A percentile compares a stretch with the other conserved stretches of the same genome.
These are phyloP conservation scores for Knoxdaviesia proteae DNA, from an alignment of 2,329 filamentous ascomycete species.

Conservation along the genomic window DNA sequence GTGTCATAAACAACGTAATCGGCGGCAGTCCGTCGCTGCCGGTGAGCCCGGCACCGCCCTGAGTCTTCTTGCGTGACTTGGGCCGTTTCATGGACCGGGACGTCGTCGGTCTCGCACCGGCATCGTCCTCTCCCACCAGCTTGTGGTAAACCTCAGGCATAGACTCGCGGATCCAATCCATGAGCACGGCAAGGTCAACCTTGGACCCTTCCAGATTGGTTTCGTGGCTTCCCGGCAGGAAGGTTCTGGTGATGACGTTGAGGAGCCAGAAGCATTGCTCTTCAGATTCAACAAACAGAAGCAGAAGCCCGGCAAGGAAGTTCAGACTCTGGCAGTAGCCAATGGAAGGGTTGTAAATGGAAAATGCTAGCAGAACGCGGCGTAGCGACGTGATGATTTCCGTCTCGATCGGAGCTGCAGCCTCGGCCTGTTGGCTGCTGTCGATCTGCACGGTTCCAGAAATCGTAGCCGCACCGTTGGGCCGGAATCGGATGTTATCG, in stretches of 20 bases:
- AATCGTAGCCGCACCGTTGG: constrained; percentile 20
- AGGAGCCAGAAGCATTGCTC: constrained; percentile 87
- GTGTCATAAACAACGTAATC: constrained; percentile 78
- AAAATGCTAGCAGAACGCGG: constrained; percentile 72
- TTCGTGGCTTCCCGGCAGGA: constrained; percentile 81
- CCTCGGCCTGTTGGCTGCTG: constrained; percentile 16
- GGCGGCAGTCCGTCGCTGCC: constrained; percentile 47
- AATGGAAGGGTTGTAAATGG: constrained; percentile 74
- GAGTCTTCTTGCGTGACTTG: constrained; percentile 14
- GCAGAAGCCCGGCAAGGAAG: constrained; percentile 73
- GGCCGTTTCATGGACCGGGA: constrained; percentile 8
- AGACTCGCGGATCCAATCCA: constrained; percentile 64
- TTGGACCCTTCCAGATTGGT: constrained; percentile 79
- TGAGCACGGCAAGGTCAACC: constrained; percentile 81
- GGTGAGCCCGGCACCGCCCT: constrained; percentile 18
- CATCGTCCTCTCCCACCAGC: constrained; percentile 58
- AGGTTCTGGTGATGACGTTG: constrained; percentile 74
- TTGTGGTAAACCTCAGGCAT: constrained; percentile 74
- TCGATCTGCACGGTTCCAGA: constrained; percentile 12
- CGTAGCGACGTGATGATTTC: constrained; percentile 62
- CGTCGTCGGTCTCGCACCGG: constrained; percentile 16
- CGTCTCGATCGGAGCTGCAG: constrained; percentile 14
- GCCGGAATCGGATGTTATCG: constrained; percentile 81
- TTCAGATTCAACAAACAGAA: constrained; percentile 72
- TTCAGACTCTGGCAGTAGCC: constrained; percentile 94